Conservation (phyloP, 345 rosid species). For the Ceriops decandra region DNA sequence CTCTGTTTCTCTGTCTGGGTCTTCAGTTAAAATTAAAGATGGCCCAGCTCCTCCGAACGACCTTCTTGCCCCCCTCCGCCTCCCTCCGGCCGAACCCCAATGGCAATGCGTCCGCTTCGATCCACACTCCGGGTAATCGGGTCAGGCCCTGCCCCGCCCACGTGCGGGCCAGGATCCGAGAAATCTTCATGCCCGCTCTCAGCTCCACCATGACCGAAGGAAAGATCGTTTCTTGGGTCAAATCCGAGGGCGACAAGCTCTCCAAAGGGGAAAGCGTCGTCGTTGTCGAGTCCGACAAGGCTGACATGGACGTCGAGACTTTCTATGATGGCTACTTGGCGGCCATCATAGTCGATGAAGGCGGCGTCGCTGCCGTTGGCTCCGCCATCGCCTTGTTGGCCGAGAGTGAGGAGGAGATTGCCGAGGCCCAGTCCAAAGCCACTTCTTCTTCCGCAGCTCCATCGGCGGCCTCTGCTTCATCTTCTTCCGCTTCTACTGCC, state of each 20-base stretch:
- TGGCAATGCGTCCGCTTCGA: not conserved
- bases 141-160: conserved; percentile 4
- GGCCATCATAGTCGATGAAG: conserved; percentile 91
- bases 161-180: conserved; percentile 71
- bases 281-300: conserved; percentile 93
- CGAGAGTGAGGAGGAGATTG: conserved; percentile 69
- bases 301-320: conserved; percentile 98
- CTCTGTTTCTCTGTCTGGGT: not conserved
- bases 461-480: conserved; percentile 11
- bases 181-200: conserved; percentile 98
- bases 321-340: conserved; percentile 92
- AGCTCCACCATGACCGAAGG: conserved; percentile 98
- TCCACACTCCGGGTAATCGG: conserved; percentile 18
- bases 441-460: conserved; percentile 27
- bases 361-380: conserved; percentile 86
- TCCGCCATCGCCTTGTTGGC: conserved; percentile 92
- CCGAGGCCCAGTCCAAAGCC: conserved; percentile 67
- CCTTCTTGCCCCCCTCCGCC: conserved; percentile 47
- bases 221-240: conserved; percentile 90
- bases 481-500: not conserved
- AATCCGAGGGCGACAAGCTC: conserved; percentile 87
- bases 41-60: conserved; percentile 64
- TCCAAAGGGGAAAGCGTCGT: conserved; percentile 90
- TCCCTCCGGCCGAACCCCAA: conserved; percentile 23
- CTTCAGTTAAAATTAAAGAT: conserved; percentile 13